Base-by-base conservation (phyloP, 805 yeast species). In the Nakazawaea peltata region DNA sequence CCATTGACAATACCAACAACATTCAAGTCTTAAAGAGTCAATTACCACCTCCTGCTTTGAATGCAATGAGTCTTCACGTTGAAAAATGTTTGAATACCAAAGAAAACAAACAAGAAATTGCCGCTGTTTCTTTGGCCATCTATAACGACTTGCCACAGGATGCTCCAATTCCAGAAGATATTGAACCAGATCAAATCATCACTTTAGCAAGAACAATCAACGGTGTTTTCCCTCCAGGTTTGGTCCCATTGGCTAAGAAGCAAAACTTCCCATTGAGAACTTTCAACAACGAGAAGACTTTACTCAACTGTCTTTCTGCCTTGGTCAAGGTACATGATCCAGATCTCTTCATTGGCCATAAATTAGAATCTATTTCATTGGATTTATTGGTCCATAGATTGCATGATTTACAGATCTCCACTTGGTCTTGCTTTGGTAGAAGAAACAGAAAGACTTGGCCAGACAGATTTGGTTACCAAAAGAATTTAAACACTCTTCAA, bases 271-370 rank as follows among this genome's bases (percentile, higher is more conserved):
- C 56, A 32, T 53, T 82, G 21, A 67, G 79, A 44, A 54, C 71
- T 7, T 81, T 83, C 48, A 79, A 77, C 21, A 79, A 72, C 44
- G 97, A 92, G 49, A 76, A 74, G 41, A 71, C 83, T 0, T 55
- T 92, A 49, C 64, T 92, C 32, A 75, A 75, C 41, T 81, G 84
- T 54, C 70, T 92, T 32, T 67, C 87, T 36, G 90, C 84, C 0
- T 56, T 76, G 50, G 59, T 90, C 31, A 80, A 77, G 45, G 61
- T 60, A 27, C 61, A 71, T n/a, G 98, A 92, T 56, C 97, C 97
- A 0, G 98, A 92, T 61, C 80, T 87, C 2, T 72, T 86, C 35
- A 53, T 90, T 26, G 98, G 98, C 21, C 97, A 92, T 53, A 68
- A 81, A 44, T 61, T 92, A 41, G 96, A 90, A 44, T 74, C 73